Conservation (phyloP, 2,329 filamentous ascomycete species). For the Curvularia verruculosa region DNA sequence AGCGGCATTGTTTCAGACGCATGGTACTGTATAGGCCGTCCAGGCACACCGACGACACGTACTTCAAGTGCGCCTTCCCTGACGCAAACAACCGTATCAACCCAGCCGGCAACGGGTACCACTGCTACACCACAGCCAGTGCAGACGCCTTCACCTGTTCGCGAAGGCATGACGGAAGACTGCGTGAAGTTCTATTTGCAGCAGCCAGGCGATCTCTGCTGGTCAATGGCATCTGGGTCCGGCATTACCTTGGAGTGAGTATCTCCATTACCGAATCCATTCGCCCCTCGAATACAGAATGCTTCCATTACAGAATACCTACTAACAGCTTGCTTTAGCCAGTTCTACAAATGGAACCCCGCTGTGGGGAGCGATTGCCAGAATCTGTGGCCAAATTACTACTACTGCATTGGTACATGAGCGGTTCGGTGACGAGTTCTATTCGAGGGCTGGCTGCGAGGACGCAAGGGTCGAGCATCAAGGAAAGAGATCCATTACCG, state of each 20-base stretch:
- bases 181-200: slow-evolving; percentile 1
- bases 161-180: background rate
- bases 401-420: background rate
- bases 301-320: too few relatives aligned
- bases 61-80: background rate
- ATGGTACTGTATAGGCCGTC: slow-evolving; percentile 6
- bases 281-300: too few relatives aligned
- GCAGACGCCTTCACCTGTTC: slow-evolving; percentile 5
- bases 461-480: too few relatives aligned
- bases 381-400: background rate
- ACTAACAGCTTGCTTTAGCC: background rate
- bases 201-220: slow-evolving; percentile 3
- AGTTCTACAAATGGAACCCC: slow-evolving; percentile 1
- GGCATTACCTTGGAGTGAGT: background rate
- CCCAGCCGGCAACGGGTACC: background rate
- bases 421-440: background rate
- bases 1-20: background rate
- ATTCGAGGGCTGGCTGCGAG: too few relatives aligned
- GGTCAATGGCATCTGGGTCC: background rate
- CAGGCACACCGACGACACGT: background rate
- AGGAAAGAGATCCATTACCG: too few relatives aligned
- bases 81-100: background rate
- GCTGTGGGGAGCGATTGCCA: background rate
- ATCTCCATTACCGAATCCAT: too few relatives aligned
- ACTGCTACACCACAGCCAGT: background rate